Percentiles rank a stretch among this genome's conserved stretches.
Evolutionary conservation across 805 yeast genomes (phyloP).

Genomic region (Yarrowia deformans): DNA sequence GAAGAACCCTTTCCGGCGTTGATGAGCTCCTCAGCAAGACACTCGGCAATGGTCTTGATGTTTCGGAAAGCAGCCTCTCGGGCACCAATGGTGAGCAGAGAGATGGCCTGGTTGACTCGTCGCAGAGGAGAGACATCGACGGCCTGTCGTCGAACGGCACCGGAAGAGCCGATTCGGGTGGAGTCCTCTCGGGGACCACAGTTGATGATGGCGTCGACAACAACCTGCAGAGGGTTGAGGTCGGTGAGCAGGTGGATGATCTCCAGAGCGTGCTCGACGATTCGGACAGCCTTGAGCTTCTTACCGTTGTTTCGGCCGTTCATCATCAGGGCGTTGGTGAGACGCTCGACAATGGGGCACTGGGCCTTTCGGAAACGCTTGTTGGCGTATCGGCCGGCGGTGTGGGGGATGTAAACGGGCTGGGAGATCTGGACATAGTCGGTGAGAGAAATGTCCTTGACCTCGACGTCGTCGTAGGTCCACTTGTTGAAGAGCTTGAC

Average conservation of each 20-base stretch:
- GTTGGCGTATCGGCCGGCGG: conserved; percentile 99
- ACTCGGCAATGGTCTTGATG: conserved; percentile 99
- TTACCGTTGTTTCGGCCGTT: conserved; percentile 99
- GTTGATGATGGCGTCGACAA: conserved; percentile 99
- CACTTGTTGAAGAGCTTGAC: conserved; percentile 99
- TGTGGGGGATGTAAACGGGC: conserved; percentile 98
- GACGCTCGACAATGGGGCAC: conserved; percentile 99
- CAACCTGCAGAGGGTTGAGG: conserved; percentile 98
- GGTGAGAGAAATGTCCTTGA: conserved; percentile 96
- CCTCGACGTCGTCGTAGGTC: conserved; percentile 97
- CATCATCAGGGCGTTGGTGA: conserved; percentile 99
- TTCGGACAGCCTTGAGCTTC: conserved; percentile 99
- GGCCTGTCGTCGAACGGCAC: conserved; percentile 99
- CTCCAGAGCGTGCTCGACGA: conserved; percentile 98
- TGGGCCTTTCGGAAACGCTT: conserved; percentile 99
- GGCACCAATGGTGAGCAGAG: conserved; percentile 97
- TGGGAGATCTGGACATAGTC: conserved; percentile 98
- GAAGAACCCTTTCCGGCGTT: conserved; percentile 99
- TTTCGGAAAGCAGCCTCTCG: conserved; percentile 99
- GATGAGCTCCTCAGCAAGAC: conserved; percentile 99
- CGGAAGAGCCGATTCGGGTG: conserved; percentile 99
- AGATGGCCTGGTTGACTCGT: conserved; percentile 99
- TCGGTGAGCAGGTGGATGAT: conserved; percentile 97
- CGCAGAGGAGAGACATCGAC: conserved; percentile 99
- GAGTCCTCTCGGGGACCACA: conserved; percentile 99